Evolutionary conservation across 257 asterid genomes (phyloP), one percentile per base, ranked within the genome.

Genomic region (Pogostemon cablin): DNA sequence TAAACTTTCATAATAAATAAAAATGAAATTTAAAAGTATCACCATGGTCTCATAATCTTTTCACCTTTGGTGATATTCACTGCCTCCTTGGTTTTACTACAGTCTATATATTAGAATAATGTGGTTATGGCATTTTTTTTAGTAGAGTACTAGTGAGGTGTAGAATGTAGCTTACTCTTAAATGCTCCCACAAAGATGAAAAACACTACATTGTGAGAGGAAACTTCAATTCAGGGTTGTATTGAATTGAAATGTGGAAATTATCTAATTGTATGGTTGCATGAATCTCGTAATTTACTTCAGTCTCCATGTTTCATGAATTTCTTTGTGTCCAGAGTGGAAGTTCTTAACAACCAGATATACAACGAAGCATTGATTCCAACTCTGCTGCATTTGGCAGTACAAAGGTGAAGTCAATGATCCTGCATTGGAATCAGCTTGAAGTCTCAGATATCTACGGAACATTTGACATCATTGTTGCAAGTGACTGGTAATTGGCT

Each of bases 401-500:
- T 74, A 85, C 92, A 12, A 77, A 81, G 58, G 96, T 91, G 83
- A 87, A 81, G 76, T 73, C 98, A 35, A 69, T 78, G 86, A 73
- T 86, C 80, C 86, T 91, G 79, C 98, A 93, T 70, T 93, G 98
- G 98, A 86, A 80, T 81, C 89, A 76, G 72, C 70, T 68, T 35
- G 79, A 73, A 43, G 70, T 66, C 52, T 7, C 80, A 39, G 84
- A 86, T 48, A 77, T 80, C 40, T 40, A 72, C 10, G 85, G 83
- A 67, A 72, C 89, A 67, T 86, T 84, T 64, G 97, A 93, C 65
- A 49, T 87, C 75, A 77, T 93, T 68, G 86, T 93, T 58, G 97
- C 97, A 34, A 93, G 98, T 60, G 97, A 93, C 88, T 90, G 98
- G 98, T 91, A 86, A 87, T 69, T 82, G 66, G 66, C 9, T 38